Evolutionary conservation across 441 rosid genomes (phyloP).

Genomic region (Syzygium syzygioides): DNA sequence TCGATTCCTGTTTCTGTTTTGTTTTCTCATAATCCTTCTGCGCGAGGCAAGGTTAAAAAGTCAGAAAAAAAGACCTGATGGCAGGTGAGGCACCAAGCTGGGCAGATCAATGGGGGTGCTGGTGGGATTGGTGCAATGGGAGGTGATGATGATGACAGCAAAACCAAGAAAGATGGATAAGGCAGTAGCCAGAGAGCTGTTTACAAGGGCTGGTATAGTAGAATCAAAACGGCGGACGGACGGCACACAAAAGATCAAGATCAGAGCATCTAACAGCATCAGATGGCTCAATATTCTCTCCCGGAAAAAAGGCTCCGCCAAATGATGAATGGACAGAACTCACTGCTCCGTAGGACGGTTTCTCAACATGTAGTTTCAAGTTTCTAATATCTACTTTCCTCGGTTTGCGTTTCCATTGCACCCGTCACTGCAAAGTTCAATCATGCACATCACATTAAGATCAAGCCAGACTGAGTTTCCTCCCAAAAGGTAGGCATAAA

Average conservation of each 20-base stretch:
- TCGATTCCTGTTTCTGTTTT: neutral
- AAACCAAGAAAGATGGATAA: neutral
- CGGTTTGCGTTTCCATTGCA: neutral
- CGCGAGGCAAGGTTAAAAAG: neutral
- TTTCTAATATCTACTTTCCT: neutral
- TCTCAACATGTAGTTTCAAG: neutral
- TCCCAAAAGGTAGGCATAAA: neutral
- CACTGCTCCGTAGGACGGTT: neutral
- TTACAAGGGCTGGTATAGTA: neutral
- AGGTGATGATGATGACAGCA: neutral
- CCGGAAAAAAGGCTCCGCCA: conserved; percentile 26
- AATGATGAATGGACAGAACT: conserved; percentile 1
- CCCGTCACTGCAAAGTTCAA: neutral
- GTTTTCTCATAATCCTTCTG: neutral
- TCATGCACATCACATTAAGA: neutral
- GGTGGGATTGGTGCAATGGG: neutral
- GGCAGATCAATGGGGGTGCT: neutral
- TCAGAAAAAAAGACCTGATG: neutral
- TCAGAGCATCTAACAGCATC: neutral
- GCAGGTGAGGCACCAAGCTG: neutral
- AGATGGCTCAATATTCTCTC: neutral
- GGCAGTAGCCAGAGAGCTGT: neutral
- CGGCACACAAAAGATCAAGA: neutral
- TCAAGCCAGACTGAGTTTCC: neutral
- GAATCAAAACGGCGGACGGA: neutral